Conservation (phyloP, 345 rosid species). For the Gossypium rotundifolium region DNA sequence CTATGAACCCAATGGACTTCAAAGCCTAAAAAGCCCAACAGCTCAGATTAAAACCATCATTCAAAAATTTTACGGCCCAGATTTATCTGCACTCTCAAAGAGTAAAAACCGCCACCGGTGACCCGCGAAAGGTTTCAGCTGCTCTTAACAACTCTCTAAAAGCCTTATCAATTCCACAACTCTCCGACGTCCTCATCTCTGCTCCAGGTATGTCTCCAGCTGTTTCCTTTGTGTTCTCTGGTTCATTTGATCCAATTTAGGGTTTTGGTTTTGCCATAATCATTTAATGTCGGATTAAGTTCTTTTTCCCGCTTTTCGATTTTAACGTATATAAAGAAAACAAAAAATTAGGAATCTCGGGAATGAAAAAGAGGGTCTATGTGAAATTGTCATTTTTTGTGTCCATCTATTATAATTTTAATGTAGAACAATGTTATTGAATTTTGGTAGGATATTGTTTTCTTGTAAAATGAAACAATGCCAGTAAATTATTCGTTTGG, state of each 20-base stretch:
- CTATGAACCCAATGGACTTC: too few species aligned
- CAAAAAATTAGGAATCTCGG: not conserved
- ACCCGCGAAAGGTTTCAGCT: too few species aligned
- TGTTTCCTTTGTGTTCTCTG: not conserved
- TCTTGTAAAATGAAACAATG: not conserved
- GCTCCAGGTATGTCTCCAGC: not conserved
- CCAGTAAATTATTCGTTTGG: not conserved
- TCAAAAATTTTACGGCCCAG: too few species aligned
- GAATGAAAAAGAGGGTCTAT: not conserved
- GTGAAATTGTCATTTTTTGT: not conserved
- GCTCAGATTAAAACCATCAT: too few species aligned
- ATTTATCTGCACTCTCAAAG: too few species aligned
- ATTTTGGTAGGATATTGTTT: not conserved
- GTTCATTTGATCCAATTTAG: not conserved
- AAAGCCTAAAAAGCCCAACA: too few species aligned
- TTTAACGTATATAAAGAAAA: not conserved
- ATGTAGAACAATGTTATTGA: not conserved
- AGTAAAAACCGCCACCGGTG: too few species aligned
- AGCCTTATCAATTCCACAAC: too few species aligned
- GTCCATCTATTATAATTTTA: not conserved
- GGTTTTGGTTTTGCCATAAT: constrained; percentile 4
- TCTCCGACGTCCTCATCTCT: not conserved
- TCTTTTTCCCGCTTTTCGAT: not conserved
- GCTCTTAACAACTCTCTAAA: too few species aligned
- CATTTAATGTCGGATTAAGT: not conserved